These are phyloP conservation scores for Hyphopichia fennica DNA, from an alignment of 1,139 yeast genomes.

Conservation along the genomic window DNA sequence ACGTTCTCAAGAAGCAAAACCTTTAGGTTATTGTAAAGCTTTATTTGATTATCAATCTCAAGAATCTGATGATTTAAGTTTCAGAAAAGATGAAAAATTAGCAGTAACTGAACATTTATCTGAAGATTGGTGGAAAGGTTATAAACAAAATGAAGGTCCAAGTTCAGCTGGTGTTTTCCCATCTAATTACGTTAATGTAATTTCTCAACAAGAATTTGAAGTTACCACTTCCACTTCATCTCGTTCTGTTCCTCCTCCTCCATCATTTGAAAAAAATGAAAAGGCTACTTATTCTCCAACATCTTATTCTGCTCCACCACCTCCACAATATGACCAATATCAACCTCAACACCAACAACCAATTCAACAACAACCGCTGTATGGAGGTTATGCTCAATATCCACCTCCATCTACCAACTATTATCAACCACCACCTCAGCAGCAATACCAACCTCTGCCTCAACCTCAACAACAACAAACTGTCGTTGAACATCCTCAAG, in stretches of 20 bases:
- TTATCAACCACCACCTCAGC: conserved; percentile 27
- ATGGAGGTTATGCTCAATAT: conserved; percentile 48
- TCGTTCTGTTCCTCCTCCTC: conserved; percentile 1
- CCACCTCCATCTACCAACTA: conserved; percentile 50
- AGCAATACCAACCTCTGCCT: conserved; percentile 28
- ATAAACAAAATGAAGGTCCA: conserved; percentile 34
- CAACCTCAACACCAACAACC: conserved; percentile 15
- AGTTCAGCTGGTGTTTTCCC: conserved; percentile 83
- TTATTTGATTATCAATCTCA: conserved; percentile 66
- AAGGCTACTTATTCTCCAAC: conserved; percentile 17
- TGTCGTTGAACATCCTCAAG: conserved; percentile 23
- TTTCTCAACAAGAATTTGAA: conserved; percentile 37
- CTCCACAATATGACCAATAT: conserved; percentile 11
- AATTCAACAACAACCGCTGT: conserved; percentile 31
- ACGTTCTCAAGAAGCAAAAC: conserved; percentile 20
- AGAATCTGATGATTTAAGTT: conserved; percentile 69
- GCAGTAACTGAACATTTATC: conserved; percentile 73
- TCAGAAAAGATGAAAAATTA: conserved; percentile 67
- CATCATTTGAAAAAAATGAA: conserved; percentile 14
- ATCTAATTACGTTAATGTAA: conserved; percentile 69
- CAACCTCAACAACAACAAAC: conserved; percentile 21
- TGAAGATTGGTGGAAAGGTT: conserved; percentile 91
- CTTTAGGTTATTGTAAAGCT: conserved; percentile 55
- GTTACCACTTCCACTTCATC: conserved; percentile 3
- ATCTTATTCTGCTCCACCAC: conserved; percentile 13